phyloP scores from a whole-genome alignment of 768 basidiomycete genomes.

The Tubosaeta sp. region DNA sequence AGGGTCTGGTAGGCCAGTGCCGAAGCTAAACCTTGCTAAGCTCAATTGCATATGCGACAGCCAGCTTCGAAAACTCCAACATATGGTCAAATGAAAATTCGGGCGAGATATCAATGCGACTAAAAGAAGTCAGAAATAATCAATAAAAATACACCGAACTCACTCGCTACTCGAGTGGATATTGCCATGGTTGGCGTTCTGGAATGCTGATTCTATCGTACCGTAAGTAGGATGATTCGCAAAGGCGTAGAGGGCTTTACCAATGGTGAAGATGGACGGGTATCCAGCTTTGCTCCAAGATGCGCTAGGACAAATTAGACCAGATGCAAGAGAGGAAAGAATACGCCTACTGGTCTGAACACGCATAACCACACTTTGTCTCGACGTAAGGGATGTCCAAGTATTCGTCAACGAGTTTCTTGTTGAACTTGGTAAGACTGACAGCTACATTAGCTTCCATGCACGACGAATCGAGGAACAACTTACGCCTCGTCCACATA shows the following conservation, averaged over 20 bases:
- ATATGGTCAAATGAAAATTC: slow-evolving; percentile 92
- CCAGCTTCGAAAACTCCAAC: slow-evolving; percentile 83
- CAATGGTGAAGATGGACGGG: slow-evolving; percentile 79
- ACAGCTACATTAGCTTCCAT: slow-evolving; percentile 6
- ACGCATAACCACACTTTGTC: slow-evolving; percentile 92
- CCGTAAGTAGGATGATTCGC: not conserved
- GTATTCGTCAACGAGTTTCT: slow-evolving; percentile 67
- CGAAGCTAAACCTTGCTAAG: slow-evolving; percentile 43
- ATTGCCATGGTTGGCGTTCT: slow-evolving; percentile 66
- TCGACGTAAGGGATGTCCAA: slow-evolving; percentile 76
- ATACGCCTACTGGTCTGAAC: slow-evolving; percentile 79
- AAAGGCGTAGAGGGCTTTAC: slow-evolving; percentile 7
- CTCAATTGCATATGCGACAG: slow-evolving; percentile 75
- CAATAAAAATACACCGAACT: slow-evolving; percentile 41
- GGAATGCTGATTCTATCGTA: slow-evolving; percentile 58
- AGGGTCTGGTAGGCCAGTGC: too few relatives aligned
- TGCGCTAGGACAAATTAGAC: slow-evolving; percentile 40
- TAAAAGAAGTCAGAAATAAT: slow-evolving; percentile 31
- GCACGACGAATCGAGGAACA: slow-evolving; percentile 13
- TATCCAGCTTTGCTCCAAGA: slow-evolving; percentile 87
- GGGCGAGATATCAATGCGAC: slow-evolving; percentile 77
- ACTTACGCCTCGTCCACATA: slow-evolving; percentile 62
- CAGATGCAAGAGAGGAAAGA: slow-evolving; percentile 18
- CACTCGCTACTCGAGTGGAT: slow-evolving; percentile 84
- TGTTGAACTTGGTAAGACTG: slow-evolving; percentile 80